phyloP scores from a whole-genome alignment of 768 basidiomycete genomes.

The Suillus ampliporus region DNA sequence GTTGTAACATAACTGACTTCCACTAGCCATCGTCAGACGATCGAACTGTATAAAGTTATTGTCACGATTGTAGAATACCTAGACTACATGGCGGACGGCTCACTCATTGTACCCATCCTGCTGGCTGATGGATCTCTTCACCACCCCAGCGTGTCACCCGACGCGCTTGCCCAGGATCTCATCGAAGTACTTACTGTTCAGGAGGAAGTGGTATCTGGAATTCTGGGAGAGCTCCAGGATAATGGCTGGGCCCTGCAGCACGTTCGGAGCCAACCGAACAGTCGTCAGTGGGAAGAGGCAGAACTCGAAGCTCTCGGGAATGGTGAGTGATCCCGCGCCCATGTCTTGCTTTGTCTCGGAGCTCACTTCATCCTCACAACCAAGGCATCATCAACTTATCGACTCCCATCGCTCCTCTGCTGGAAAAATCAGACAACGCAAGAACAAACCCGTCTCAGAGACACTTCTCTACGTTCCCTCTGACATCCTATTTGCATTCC shows the following conservation, averaged over 20 bases:
- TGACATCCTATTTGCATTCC: slow-evolving; percentile 69
- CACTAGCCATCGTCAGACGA: background rate
- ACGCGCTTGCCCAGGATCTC: slow-evolving; percentile 65
- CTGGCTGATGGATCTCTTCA: slow-evolving; percentile 63
- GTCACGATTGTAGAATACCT: background rate
- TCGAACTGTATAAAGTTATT: slow-evolving; percentile 2
- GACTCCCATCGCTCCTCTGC: slow-evolving; percentile 55
- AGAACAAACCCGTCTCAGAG: slow-evolving; percentile 40
- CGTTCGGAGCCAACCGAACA: slow-evolving; percentile 61
- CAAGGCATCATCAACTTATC: slow-evolving; percentile 57
- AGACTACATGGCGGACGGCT: slow-evolving; percentile 47
- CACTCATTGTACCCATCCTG: slow-evolving; percentile 62
- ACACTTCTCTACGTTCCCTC: slow-evolving; percentile 72
- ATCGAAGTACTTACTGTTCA: slow-evolving; percentile 53
- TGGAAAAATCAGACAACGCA: slow-evolving; percentile 45
- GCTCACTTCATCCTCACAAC: slow-evolving; percentile 16
- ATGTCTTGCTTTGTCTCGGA: slow-evolving; percentile 8
- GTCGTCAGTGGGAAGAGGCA: slow-evolving; percentile 72
- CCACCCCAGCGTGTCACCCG: slow-evolving; percentile 60
- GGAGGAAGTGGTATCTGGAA: slow-evolving; percentile 56
- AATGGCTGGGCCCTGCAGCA: slow-evolving; percentile 73
- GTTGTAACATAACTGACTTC: background rate
- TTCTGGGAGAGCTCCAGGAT: slow-evolving; percentile 62
- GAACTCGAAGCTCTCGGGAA: slow-evolving; percentile 69
- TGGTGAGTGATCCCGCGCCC: slow-evolving; percentile 47